Percentiles rank a stretch among this genome's conserved stretches.
Evolutionary conservation across 176 grass and related monocot genomes (phyloP).

Genomic region (Eragrostis nindensis): DNA sequence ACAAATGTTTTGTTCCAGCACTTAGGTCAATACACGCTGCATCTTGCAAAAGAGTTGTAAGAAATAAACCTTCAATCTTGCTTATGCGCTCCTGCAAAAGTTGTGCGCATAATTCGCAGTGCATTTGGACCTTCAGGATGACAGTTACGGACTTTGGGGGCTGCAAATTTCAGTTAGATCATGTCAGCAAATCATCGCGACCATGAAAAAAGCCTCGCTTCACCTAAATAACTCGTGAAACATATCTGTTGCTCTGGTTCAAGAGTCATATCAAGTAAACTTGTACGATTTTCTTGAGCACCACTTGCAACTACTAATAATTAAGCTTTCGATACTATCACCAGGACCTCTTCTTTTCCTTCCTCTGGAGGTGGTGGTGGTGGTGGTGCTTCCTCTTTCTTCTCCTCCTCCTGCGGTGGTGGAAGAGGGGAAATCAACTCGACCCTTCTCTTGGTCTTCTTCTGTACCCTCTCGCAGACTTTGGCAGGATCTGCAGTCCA

Average conservation of each 20-base stretch:
- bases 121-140: constrained; percentile 60
- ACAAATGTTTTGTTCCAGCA: neutral
- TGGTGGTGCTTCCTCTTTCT: constrained; percentile 61
- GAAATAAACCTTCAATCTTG: constrained; percentile 57
- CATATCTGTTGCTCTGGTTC: neutral
- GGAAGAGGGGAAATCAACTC: constrained; percentile 73
- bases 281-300: neutral
- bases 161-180: constrained; percentile 15
- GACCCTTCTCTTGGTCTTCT: constrained; percentile 66
- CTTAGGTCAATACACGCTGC: neutral
- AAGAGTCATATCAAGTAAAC: neutral
- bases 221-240: neutral
- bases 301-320: constrained; percentile 12
- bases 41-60: neutral
- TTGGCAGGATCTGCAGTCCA: constrained; percentile 54
- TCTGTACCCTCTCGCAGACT: constrained; percentile 67
- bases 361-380: constrained; percentile 49
- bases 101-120: constrained; percentile 58
- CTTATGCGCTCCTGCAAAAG: constrained; percentile 57
- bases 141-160: constrained; percentile 56
- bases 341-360: constrained; percentile 77
- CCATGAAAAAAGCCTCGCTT: neutral
- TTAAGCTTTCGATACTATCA: no score
- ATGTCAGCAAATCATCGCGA: neutral
- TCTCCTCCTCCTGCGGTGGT: constrained; percentile 52